Conservation (phyloP, 1,139 yeast species). For the Komagataea norvegica region DNA sequence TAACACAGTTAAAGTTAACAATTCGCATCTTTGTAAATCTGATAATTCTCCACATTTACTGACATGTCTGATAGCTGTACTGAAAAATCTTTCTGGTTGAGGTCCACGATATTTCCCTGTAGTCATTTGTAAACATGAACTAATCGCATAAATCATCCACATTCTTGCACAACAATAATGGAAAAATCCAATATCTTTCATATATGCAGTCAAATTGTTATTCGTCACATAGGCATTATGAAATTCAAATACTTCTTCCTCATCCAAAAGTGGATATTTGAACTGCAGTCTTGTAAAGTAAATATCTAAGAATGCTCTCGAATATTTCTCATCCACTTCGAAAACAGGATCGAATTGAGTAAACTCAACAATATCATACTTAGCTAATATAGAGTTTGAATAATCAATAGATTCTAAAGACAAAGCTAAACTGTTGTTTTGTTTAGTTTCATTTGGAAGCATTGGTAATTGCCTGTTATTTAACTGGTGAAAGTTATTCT, state of each 20-base stretch:
- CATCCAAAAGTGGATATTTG: slow-evolving; percentile 46
- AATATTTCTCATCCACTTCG: slow-evolving; percentile 40
- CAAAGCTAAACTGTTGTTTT: not conserved
- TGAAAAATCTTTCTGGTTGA: slow-evolving; percentile 45
- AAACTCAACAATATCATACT: slow-evolving; percentile 39
- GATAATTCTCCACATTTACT: slow-evolving; percentile 37
- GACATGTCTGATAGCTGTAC: slow-evolving; percentile 52
- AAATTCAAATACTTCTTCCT: slow-evolving; percentile 41
- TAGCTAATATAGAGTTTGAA: slow-evolving; percentile 36
- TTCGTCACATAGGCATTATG: slow-evolving; percentile 40
- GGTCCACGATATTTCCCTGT: slow-evolving; percentile 48
- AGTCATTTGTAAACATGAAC: slow-evolving; percentile 44
- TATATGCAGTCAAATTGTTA: slow-evolving; percentile 28
- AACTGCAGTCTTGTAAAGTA: slow-evolving; percentile 48
- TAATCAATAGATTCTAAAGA: slow-evolving; percentile 36
- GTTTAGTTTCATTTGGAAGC: slow-evolving; percentile 6
- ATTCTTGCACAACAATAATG: slow-evolving; percentile 47
- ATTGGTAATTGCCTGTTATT: slow-evolving; percentile 18
- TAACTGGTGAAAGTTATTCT: slow-evolving; percentile 14
- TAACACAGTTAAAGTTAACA: slow-evolving; percentile 43
- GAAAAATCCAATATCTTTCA: slow-evolving; percentile 34
- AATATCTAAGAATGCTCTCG: slow-evolving; percentile 43
- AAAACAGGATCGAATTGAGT: slow-evolving; percentile 41
- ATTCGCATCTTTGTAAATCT: slow-evolving; percentile 43
- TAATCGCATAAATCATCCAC: slow-evolving; percentile 47